A percentile compares a stretch with the other conserved stretches of the same genome.
phyloP scores from a whole-genome alignment of 1,284 basidiomycete genomes.

The Porogramme epimiltina region DNA sequence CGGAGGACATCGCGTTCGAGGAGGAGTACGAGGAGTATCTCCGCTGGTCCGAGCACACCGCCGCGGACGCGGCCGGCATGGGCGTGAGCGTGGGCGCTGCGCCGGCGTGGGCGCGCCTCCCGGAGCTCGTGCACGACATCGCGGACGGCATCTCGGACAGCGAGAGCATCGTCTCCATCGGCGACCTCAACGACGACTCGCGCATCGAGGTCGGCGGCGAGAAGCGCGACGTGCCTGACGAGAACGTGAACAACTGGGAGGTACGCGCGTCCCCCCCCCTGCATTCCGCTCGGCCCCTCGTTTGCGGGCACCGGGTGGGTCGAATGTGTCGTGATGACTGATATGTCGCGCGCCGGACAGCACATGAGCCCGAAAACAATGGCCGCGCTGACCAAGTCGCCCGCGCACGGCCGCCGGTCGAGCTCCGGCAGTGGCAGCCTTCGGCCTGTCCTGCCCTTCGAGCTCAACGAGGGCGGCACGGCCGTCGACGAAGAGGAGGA shows the following conservation, averaged over 20 bases:
- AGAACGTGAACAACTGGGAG: slow-evolving; percentile 93
- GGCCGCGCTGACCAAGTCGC: slow-evolving; percentile 87
- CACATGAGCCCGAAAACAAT: slow-evolving; percentile 94
- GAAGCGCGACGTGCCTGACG: slow-evolving; percentile 65
- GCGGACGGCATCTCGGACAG: slow-evolving; percentile 85
- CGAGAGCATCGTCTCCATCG: slow-evolving; percentile 87
- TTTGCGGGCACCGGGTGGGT: no score
- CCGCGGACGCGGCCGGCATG: slow-evolving; percentile 46
- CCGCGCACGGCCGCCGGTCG: slow-evolving; percentile 74
- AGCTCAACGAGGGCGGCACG: slow-evolving; percentile 72
- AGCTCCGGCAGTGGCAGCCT: slow-evolving; percentile 81
- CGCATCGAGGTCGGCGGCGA: slow-evolving; percentile 58
- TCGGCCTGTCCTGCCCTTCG: slow-evolving; percentile 82
- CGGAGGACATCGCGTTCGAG: slow-evolving; percentile 85
- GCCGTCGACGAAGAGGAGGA: slow-evolving; percentile 54
- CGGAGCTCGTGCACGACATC: slow-evolving; percentile 70
- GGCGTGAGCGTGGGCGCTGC: no score
- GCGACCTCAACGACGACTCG: slow-evolving; percentile 80
- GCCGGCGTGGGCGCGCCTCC: slow-evolving; percentile 79
- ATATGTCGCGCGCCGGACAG: no score
- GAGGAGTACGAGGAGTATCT: slow-evolving; percentile 88
- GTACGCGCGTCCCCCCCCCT: slow-evolving; percentile 45
- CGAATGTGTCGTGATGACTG: no score
- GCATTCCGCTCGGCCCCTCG: slow-evolving; percentile 1
- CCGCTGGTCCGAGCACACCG: slow-evolving; percentile 61